Conservation (phyloP, 306 rosid genomes). For the Medicago ruthenica region DNA sequence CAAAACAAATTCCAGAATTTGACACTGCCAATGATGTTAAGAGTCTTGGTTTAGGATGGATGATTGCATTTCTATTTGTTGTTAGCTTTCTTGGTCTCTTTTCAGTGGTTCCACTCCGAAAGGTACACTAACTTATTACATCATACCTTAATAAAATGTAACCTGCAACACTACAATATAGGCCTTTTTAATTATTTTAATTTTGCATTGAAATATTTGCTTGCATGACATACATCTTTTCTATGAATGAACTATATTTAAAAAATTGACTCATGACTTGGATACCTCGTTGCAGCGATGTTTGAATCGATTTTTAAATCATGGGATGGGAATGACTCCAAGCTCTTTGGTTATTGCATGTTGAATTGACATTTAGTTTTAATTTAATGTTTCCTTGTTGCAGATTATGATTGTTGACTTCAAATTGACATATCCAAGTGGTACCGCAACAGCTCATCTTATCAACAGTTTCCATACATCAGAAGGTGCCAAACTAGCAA, state of each 20-base stretch:
- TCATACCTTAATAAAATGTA: no score
- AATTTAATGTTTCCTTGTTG: constrained; percentile 19
- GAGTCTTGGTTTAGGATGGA: constrained; percentile 58
- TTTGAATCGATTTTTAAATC: no score
- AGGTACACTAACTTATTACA: constrained; percentile 47
- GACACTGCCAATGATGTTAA: constrained; percentile 11
- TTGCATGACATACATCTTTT: no score
- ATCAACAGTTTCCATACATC: constrained; percentile 63
- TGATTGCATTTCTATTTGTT: constrained; percentile 54
- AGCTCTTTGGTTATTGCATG: neutral
- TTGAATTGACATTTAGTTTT: constrained; percentile 20
- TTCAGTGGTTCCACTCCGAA: constrained; percentile 60
- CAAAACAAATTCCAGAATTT: constrained; percentile 50
- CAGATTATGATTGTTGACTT: constrained; percentile 64
- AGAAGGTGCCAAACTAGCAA: constrained; percentile 61
- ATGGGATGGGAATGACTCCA: neutral
- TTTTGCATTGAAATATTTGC: no score
- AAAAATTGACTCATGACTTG: no score
- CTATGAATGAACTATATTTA: no score
- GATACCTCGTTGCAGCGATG: neutral
- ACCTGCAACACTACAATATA: no score
- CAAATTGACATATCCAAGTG: constrained; percentile 61
- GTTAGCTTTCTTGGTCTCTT: constrained; percentile 65
- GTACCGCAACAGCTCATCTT: constrained; percentile 67
- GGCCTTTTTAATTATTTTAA: no score